Evolutionary conservation across 129 eudicot species (phyloP).

Genomic region (Logfia minima): DNA sequence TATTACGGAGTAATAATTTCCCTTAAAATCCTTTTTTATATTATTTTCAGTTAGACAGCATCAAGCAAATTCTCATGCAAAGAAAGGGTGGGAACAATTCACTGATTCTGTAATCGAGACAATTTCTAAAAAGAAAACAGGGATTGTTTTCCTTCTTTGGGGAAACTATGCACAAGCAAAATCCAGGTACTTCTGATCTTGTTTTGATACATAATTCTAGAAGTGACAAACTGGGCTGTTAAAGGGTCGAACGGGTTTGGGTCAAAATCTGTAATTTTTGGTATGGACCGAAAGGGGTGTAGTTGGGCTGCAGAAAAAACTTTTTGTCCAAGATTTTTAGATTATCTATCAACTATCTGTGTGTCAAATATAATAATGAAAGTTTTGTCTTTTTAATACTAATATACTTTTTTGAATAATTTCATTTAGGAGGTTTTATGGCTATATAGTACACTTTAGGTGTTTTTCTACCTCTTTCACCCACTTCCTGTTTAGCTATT

Average conservation of each 20-base stretch:
- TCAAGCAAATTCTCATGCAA: conserved; percentile 95
- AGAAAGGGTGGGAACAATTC: conserved; percentile 95
- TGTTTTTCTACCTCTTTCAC: neutral
- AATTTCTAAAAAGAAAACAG: conserved; percentile 68
- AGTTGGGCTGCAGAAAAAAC: neutral
- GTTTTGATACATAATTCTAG: neutral
- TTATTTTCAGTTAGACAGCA: conserved; percentile 70
- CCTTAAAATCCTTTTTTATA: neutral
- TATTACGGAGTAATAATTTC: neutral
- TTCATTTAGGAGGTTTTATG: neutral
- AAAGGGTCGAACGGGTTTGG: neutral
- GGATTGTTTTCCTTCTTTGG: conserved; percentile 97
- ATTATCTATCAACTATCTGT: no score
- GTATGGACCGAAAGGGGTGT: neutral
- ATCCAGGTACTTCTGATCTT: conserved; percentile 48
- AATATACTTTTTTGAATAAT: neutral
- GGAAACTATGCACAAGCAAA: conserved; percentile 96
- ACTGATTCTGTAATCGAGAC: conserved; percentile 88
- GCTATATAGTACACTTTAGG: neutral
- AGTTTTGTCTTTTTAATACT: neutral
- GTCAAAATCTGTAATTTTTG: neutral
- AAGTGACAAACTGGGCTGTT: neutral
- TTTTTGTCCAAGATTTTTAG: neutral
- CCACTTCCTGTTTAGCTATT: neutral
- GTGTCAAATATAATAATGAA: no score